Conservation (phyloP, 23 red algal genomes). For the Gracilaria vermiculophylla region DNA sequence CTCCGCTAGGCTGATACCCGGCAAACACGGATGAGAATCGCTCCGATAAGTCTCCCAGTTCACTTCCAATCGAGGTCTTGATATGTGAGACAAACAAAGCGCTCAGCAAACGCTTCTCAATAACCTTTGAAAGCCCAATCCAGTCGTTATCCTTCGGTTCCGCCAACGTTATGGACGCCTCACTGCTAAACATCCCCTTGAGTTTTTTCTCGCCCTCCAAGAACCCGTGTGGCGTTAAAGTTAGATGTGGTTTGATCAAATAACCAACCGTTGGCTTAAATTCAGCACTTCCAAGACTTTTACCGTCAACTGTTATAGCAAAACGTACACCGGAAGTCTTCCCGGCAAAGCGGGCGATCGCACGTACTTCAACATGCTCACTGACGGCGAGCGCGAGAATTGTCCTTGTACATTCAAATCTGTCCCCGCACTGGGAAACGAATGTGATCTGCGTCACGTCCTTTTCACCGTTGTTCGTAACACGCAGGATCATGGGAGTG, state of each 20-base stretch:
- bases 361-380: constrained; percentile 9
- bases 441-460: constrained; percentile 5
- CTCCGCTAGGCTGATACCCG: constrained; percentile 6
- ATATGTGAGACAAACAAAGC: constrained; percentile 49
- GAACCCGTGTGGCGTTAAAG: constrained; percentile 33
- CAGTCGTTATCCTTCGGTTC: constrained; percentile 40
- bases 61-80: constrained; percentile 52
- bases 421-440: constrained; percentile 21
- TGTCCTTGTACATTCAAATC: not conserved
- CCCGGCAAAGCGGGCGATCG: constrained; percentile 16
- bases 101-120: constrained; percentile 5
- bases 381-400: not conserved
- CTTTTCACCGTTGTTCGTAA: constrained; percentile 35
- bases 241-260: constrained; percentile 23
- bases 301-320: not conserved
- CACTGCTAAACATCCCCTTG: constrained; percentile 42
- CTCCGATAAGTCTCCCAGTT: not conserved
- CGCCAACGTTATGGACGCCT: not conserved
- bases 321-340: constrained; percentile 46
- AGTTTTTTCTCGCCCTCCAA: constrained; percentile 26
- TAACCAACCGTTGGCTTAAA: constrained; percentile 50
- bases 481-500: constrained; percentile 21
- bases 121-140: constrained; percentile 41
- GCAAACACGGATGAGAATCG: constrained; percentile 47
- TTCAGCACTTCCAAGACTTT: constrained; percentile 18